Evolutionary conservation across 768 basidiomycete genomes (phyloP).

Genomic region (Lactarius akahatsu): DNA sequence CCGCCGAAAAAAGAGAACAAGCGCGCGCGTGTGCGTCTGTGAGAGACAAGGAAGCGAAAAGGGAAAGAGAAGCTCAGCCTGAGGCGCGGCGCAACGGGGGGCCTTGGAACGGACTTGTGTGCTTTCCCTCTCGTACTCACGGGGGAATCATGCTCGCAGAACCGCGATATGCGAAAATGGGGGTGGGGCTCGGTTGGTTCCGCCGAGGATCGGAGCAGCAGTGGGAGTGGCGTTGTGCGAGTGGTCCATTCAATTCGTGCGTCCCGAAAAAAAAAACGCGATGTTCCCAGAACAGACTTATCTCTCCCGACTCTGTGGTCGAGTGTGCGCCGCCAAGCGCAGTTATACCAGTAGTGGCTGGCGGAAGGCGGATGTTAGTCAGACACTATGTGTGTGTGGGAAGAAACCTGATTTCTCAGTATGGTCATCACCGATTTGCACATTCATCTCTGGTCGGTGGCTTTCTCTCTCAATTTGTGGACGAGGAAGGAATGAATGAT

Average conservation of each 20-base stretch:
- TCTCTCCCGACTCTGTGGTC: conserved; percentile 19
- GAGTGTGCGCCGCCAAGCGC: neutral
- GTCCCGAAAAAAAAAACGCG: neutral
- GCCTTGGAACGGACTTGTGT: conserved; percentile 2
- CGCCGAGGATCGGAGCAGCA: conserved; percentile 8
- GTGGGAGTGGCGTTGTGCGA: neutral
- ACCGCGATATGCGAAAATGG: neutral
- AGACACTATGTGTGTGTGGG: neutral
- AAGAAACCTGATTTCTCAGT: conserved; percentile 5
- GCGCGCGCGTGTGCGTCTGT: neutral
- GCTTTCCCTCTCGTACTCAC: neutral
- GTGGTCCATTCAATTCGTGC: neutral
- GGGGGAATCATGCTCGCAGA: neutral
- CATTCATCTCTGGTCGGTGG: neutral
- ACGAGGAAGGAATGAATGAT: neutral
- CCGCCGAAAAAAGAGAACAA: neutral
- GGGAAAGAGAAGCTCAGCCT: conserved; percentile 12
- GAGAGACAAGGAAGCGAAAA: neutral
- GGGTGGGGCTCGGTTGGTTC: neutral
- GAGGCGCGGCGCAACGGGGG: conserved; percentile 12
- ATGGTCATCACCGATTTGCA: neutral
- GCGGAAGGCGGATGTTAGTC: conserved; percentile 8
- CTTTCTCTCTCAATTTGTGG: neutral
- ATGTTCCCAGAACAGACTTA: conserved; percentile 20
- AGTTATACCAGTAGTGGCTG: neutral